Conservation (phyloP, 2,329 filamentous ascomycete genomes). For the Hawksworthiomyces lignivorus region DNA sequence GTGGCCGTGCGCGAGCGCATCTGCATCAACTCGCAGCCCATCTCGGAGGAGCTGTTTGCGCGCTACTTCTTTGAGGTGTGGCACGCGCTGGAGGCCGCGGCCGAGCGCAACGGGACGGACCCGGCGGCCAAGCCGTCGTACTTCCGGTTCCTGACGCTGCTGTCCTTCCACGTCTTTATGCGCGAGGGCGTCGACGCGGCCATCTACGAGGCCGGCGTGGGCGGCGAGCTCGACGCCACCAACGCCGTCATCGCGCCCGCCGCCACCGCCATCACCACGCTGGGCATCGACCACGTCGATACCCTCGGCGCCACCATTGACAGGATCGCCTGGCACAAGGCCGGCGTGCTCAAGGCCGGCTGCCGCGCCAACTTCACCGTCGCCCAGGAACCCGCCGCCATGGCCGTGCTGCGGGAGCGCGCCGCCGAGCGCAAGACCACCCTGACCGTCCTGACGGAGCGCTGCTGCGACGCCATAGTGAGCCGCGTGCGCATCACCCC, state of each 20-base stretch:
- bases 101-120: slow-evolving; percentile 21
- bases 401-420: slow-evolving; percentile 41
- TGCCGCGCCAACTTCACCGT: slow-evolving; percentile 54
- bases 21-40: slow-evolving; percentile 49
- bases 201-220: slow-evolving; percentile 60
- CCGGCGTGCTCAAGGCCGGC: slow-evolving; percentile 58
- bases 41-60: slow-evolving; percentile 52
- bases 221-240: slow-evolving; percentile 61
- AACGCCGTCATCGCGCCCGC: slow-evolving; percentile 53
- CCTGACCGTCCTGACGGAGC: slow-evolving; percentile 16
- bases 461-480: slow-evolving; percentile 6
- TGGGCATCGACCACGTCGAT: slow-evolving; percentile 61
- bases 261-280: slow-evolving; percentile 53
- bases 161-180: slow-evolving; percentile 60
- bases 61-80: slow-evolving; percentile 63
- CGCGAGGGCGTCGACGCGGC: slow-evolving; percentile 54
- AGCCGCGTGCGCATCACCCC: slow-evolving; percentile 11
- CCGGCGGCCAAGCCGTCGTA: slow-evolving; percentile 42
- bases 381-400: slow-evolving; percentile 34
- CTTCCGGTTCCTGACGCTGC: slow-evolving; percentile 55
- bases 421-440: slow-evolving; percentile 38
- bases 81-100: slow-evolving; percentile 35
- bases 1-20: slow-evolving; percentile 61
- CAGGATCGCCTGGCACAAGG: slow-evolving; percentile 67
- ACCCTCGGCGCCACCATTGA: slow-evolving; percentile 55